Conservation (phyloP, 768 basidiomycete species). For the Leccinum disarticulatum region DNA sequence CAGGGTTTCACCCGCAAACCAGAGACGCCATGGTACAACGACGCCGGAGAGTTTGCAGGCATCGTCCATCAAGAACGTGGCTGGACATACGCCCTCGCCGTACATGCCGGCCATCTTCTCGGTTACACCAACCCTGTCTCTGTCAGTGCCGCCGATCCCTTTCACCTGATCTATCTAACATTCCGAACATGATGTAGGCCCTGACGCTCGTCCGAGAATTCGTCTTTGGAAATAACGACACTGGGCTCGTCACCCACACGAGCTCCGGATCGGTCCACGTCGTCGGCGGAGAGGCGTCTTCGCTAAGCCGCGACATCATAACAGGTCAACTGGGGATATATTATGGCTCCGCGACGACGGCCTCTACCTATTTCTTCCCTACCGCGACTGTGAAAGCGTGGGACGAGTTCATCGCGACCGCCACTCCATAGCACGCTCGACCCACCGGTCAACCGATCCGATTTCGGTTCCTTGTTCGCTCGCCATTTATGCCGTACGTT, state of each 20-base stretch:
- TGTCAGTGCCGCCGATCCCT: constrained; percentile 39
- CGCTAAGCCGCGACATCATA: constrained; percentile 46
- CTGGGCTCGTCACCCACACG: constrained; percentile 50
- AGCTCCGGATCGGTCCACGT: constrained; percentile 30
- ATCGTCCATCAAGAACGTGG: constrained; percentile 75
- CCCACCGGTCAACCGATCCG: no score
- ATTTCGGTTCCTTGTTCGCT: background rate
- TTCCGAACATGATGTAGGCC: constrained; percentile 39
- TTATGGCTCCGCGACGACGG: constrained; percentile 49
- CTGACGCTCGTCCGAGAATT: constrained; percentile 65
- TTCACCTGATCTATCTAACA: background rate
- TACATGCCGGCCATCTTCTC: constrained; percentile 42
- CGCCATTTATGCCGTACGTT: background rate
- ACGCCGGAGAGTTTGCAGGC: constrained; percentile 58
- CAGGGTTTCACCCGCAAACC: constrained; percentile 72
- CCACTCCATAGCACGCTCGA: constrained; percentile 18
- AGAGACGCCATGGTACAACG: constrained; percentile 65
- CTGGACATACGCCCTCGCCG: constrained; percentile 44
- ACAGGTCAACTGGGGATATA: constrained; percentile 57
- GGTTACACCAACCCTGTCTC: constrained; percentile 36
- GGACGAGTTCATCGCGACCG: constrained; percentile 48
- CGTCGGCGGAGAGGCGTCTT: constrained; percentile 50
- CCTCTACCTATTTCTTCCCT: constrained; percentile 56
- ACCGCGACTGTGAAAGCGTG: constrained; percentile 56
- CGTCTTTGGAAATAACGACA: constrained; percentile 58